Base-by-base conservation (phyloP, 2,329 filamentous ascomycete genomes). In the Aureobasidium sp. region DNA sequence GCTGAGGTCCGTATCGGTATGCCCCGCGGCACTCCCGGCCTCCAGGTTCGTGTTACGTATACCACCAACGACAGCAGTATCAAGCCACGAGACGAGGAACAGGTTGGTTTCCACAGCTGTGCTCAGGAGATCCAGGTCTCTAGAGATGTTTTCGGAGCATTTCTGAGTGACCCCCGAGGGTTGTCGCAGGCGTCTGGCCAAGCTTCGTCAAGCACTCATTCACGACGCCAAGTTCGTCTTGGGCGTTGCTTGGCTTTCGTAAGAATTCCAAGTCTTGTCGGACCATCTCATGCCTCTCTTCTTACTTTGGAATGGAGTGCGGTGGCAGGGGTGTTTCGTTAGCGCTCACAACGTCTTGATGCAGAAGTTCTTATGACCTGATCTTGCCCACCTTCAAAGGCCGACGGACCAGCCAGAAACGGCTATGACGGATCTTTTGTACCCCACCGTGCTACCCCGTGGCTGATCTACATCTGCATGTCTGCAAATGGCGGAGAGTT, bases 161-260 rank as follows among this genome's bases (percentile, higher is more conserved):
- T n/a, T n/a, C n/a, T n/a, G n/a, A n/a, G n/a, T n/a, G n/a, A n/a
- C n/a, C n/a, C n/a, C n/a, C n/a, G n/a, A n/a, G n/a, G n/a, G n/a
- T n/a, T n/a, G 22, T 5, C 38, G 14, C 38, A 27, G 14, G 8
- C 24, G 25, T 44, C 12, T 2, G 29, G 12, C 30, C 17, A 48
- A 48, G 44, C 44, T 48, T 19, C 14, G n/a, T 48, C 44, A 48
- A 48, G 44, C 44, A n/a, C n/a, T 48, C 8, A n/a, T n/a, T 16
- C 21, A 21, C 42, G 17, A 8, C n/a, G 42, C 42, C 29, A 47
- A 34, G 42, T 3, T 17, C 12, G 21, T 21, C 19, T 11, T 19
- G 19, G 44, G 22, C 32, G 12, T 37, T 48, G 40, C 44, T 48
- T 48, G 44, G 30, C 44, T 12, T 7, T n/a, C 2, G n/a, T 35